Base-by-base conservation (phyloP, 2,329 filamentous ascomycete genomes). In the Colletotrichum karsti region DNA sequence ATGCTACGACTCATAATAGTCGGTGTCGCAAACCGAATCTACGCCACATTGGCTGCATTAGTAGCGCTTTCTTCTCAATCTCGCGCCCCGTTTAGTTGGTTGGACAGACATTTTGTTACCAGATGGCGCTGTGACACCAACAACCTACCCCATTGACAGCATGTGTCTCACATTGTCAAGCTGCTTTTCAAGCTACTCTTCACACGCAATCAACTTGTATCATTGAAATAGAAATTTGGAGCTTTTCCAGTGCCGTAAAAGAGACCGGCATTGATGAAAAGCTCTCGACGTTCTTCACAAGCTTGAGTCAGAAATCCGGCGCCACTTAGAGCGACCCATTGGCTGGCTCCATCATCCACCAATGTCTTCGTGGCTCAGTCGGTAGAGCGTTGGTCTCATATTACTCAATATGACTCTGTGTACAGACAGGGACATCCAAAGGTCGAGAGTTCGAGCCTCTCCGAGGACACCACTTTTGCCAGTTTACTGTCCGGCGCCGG, bases 311-410 rank as follows among this genome's bases (percentile, higher is more conserved):
- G 35, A 18, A 12, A 18, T 13, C 51, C 51, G 12, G n/a, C 9
- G 15, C 9, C 13, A 22, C 15, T 56, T 42, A 22, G 2, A 1
- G 9, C 2, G 7, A 2, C 5, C 3, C 33, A 35, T 2, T 15
- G n/a, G n/a, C 2, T 0, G 2, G 0, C 1, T 2, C 1, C 1
- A 1, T 0, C 1, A 1, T 0, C 13, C 0, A 4, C 3, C 39
- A 66, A 41, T 22, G 64, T 64, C 64, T 64, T 54, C 54, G 30
- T 67, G 64, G 60, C 64, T 67, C 64, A 54, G 64, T 67, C 30
- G 64, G 64, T 53, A 67, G 64, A 67, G 64, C 64, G 64, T 67
- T 67, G 64, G 60, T 67, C 64, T 67, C 64, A 64, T 67, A 67
- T 54, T 42, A 57, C 1, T 57, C 20, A 7, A 24, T 67, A 64